These are phyloP conservation scores for Dactylellina leptospora DNA, from an alignment of 2,329 filamentous ascomycete species.

Conservation along the genomic window DNA sequence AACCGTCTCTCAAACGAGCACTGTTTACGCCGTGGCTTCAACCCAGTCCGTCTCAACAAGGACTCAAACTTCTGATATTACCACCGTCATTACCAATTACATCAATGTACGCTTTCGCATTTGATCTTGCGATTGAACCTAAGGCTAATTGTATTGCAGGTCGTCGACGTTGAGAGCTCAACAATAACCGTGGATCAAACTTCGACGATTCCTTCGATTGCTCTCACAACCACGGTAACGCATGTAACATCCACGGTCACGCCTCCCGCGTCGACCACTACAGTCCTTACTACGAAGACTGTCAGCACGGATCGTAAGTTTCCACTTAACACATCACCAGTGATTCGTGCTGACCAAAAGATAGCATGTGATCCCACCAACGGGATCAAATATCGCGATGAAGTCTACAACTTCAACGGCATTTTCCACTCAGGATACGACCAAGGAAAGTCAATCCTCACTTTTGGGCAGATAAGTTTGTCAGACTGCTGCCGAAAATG, in stretches of 20 bases:
- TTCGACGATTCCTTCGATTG: slow-evolving; percentile 16
- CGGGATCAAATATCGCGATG: slow-evolving; percentile 6
- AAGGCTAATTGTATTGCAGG: background rate
- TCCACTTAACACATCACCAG: background rate
- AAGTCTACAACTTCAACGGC: slow-evolving; percentile 12
- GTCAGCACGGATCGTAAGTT: slow-evolving; percentile 11
- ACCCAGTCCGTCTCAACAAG: slow-evolving; percentile 13
- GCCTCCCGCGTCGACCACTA: background rate
- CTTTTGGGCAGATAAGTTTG: slow-evolving; percentile 7
- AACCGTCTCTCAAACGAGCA: slow-evolving; percentile 5
- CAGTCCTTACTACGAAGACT: background rate
- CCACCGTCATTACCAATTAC: slow-evolving; percentile 13
- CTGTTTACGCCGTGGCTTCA: slow-evolving; percentile 8
- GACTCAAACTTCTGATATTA: slow-evolving; percentile 16
- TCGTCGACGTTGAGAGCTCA: slow-evolving; percentile 15
- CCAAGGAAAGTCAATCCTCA: background rate
- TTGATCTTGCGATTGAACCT: background rate
- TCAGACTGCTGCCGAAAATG: slow-evolving; percentile 14
- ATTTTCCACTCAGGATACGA: slow-evolving; percentile 16
- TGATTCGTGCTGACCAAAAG: slow-evolving; percentile 4
- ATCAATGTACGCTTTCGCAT: slow-evolving; percentile 7
- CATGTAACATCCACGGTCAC: slow-evolving; percentile 13
- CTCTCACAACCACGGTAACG: slow-evolving; percentile 3
- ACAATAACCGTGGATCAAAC: slow-evolving; percentile 12
- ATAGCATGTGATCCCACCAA: slow-evolving; percentile 14